Base-by-base conservation (phyloP, 306 rosid species). In the Casuarina equisetifolia region DNA sequence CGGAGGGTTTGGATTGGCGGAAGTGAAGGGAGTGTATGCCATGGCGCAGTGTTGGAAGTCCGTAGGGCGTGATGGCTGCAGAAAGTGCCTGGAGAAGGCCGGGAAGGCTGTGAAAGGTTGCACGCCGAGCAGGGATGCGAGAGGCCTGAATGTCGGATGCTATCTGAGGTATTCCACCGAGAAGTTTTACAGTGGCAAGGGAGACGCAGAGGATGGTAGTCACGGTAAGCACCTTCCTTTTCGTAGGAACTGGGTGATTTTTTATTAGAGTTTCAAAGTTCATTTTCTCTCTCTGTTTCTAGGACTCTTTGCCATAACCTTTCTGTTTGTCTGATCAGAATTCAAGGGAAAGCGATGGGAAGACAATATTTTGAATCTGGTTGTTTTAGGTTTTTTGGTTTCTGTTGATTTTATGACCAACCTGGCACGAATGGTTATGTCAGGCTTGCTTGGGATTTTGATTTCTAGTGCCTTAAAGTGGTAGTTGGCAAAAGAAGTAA, bases 31-130 rank as follows among this genome's bases (percentile, higher is more conserved):
- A 0, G 83, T 93, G 76, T 91, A 74, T 78, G 96, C 76, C 0
- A 74, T 93, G 88, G 97, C 92, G 11, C 97, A 93, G 87, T 93
- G 98, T 62, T 93, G 97, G 98, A 82, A 85, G 20, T 87, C 83
- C 52, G 44, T 93, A 12, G 80, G 80, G 3, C 45, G 3, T 15
- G 62, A 70, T 9, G 97, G 82, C 6, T 93, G 98, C 25, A 70
- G 84, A 51, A 79, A 45, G 68, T 93, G 98, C 40, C 73, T 93
- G 89, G 82, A 77, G 79, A 87, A 88, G 78, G 98, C 91, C 0
- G 88, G 20, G 3, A 64, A 58, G 63, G 90, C 75, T 1, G 77
- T 86, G 0, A 78, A 57, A 48, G 73, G 74, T 0, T 93, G 98
- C 73, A 78, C 69, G 51, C 86, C 90, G 0, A 84, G 82, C 5